Evolutionary conservation across 2,329 filamentous ascomycete genomes (phyloP).

Genomic region (Tolypocladium cylindrosporum): DNA sequence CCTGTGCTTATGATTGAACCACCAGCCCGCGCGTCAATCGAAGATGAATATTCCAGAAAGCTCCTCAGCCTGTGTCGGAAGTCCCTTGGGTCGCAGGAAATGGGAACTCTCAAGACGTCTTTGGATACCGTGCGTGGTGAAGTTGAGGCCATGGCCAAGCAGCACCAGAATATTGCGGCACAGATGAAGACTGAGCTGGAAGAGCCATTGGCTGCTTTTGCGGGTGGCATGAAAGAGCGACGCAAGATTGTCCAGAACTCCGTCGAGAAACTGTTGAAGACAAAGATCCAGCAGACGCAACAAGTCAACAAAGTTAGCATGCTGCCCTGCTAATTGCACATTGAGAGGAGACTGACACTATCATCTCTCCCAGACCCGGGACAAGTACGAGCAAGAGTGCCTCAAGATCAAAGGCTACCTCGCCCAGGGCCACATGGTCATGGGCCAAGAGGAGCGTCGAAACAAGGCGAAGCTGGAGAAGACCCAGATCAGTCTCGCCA

Average conservation of each 20-base stretch:
- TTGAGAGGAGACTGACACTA: neutral
- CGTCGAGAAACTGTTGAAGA: constrained; percentile 88
- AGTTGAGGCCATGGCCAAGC: constrained; percentile 86
- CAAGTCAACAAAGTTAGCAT: constrained; percentile 77
- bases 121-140: constrained; percentile 83
- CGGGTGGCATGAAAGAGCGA: constrained; percentile 90
- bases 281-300: constrained; percentile 84
- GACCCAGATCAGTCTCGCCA: constrained; percentile 89
- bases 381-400: constrained; percentile 95
- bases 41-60: constrained; percentile 93
- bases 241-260: constrained; percentile 92
- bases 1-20: neutral
- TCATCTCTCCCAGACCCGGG: constrained; percentile 52
- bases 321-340: rapidly evolving
- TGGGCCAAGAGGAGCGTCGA: constrained; percentile 97
- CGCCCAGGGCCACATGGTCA: constrained; percentile 98
- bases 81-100: constrained; percentile 77
- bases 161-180: constrained; percentile 77
- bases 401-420: constrained; percentile 97
- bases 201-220: constrained; percentile 83
- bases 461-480: constrained; percentile 99
- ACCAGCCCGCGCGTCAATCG: constrained; percentile 76
- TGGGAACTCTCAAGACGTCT: constrained; percentile 71
- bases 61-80: constrained; percentile 79
- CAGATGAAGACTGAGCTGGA: constrained; percentile 97